phyloP scores from a whole-genome alignment of 2,329 filamentous ascomycete species.

The Colletotrichum cuscutae region DNA sequence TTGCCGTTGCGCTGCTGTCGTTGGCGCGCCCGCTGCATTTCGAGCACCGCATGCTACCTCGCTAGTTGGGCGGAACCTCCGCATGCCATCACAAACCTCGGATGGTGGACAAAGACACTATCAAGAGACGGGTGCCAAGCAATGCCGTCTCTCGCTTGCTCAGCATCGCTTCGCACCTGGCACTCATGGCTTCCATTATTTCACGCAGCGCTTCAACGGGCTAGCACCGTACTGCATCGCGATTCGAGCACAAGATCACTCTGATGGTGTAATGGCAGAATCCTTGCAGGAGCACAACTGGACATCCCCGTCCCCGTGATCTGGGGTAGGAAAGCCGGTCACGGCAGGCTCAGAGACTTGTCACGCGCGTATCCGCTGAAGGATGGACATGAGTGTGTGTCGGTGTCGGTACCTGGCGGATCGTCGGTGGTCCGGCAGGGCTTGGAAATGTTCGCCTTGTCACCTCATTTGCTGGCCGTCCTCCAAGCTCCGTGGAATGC shows the following conservation, averaged over 20 bases:
- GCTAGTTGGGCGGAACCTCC: neutral
- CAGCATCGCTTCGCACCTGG: neutral
- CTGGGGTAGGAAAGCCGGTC: neutral
- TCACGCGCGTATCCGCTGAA: neutral
- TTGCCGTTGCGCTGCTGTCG: neutral
- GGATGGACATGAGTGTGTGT: neutral
- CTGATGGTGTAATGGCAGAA: neutral
- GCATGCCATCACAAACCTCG: neutral
- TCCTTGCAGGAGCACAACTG: neutral
- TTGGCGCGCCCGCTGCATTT: constrained; percentile 3
- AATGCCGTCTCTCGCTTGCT: neutral
- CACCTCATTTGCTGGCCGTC: neutral
- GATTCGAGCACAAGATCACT: neutral
- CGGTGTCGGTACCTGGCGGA: neutral
- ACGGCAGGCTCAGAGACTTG: neutral
- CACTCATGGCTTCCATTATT: neutral
- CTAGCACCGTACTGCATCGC: neutral
- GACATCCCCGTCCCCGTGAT: neutral
- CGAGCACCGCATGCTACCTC: neutral
- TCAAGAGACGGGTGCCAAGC: neutral
- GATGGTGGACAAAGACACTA: neutral
- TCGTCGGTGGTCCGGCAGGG: neutral
- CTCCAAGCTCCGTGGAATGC: neutral
- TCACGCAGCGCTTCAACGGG: neutral
- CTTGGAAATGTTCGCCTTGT: neutral